phyloP scores from a whole-genome alignment of 345 rosid genomes.

The Hirschfeldia incana region DNA sequence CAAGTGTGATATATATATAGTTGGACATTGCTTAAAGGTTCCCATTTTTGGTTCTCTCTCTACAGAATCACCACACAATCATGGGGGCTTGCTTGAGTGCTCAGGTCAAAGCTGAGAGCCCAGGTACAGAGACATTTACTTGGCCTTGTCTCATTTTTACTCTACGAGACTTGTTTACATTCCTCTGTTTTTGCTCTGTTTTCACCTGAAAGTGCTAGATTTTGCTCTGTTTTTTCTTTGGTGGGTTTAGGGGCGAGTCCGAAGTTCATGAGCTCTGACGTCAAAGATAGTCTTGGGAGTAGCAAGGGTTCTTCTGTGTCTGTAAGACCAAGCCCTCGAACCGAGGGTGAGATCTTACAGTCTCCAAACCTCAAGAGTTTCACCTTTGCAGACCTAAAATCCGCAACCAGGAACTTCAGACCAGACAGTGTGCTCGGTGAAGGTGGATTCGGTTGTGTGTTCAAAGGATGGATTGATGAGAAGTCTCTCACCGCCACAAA shows the following conservation, averaged over 20 bases:
- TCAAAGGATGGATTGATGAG: constrained; percentile 82
- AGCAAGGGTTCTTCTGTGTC: constrained; percentile 38
- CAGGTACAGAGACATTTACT: constrained; percentile 51
- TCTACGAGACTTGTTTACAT: not conserved
- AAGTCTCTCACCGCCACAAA: constrained; percentile 58
- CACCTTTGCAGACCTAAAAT: constrained; percentile 53
- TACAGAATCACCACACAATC: constrained; percentile 14
- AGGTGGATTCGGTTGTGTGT: constrained; percentile 83
- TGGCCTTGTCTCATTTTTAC: not conserved
- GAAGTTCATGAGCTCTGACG: not conserved
- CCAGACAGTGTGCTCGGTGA: constrained; percentile 82
- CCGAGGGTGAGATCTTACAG: constrained; percentile 73
- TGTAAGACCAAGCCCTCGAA: constrained; percentile 59
- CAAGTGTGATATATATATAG: constrained; percentile 40
- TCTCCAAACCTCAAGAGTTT: constrained; percentile 67
- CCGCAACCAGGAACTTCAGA: constrained; percentile 72
- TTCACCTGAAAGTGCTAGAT: not conserved
- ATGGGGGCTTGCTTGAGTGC: constrained; percentile 96
- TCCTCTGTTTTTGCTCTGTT: not conserved
- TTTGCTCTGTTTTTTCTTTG: not conserved
- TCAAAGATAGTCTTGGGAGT: constrained; percentile 44
- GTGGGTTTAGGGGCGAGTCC: constrained; percentile 41
- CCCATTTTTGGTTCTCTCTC: constrained; percentile 29
- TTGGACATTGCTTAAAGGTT: constrained; percentile 29
- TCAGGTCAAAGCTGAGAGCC: constrained; percentile 84